Conservation (phyloP, 441 rosid genomes). For the Croton laevigatus region DNA sequence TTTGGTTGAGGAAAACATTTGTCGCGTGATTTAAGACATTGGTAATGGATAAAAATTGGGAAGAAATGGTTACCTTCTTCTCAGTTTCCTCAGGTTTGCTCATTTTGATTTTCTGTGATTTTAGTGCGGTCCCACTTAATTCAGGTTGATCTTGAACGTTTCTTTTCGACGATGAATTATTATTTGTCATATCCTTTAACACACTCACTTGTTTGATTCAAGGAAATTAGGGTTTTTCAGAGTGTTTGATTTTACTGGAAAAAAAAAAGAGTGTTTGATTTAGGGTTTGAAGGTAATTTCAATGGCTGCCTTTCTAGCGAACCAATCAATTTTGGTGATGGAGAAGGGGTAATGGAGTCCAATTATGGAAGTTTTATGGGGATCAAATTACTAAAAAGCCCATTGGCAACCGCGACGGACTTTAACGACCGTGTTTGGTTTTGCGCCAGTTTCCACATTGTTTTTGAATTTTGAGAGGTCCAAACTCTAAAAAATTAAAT, state of each 20-base stretch:
- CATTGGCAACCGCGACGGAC: neutral
- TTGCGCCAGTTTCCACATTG: neutral
- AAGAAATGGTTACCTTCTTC: constrained; percentile 37
- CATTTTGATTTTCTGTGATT: constrained; percentile 50
- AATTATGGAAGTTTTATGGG: neutral
- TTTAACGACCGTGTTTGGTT: neutral
- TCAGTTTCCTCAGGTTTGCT: constrained; percentile 57
- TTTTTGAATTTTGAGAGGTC: no score
- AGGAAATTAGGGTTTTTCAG: constrained; percentile 24
- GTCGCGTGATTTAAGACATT: constrained; percentile 1
- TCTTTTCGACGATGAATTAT: constrained; percentile 41
- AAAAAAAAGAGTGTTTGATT: neutral
- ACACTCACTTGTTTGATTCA: constrained; percentile 1
- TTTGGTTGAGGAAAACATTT: constrained; percentile 10
- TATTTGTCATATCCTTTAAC: constrained; percentile 28
- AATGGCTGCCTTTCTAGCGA: neutral
- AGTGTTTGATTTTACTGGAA: neutral
- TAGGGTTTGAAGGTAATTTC: neutral
- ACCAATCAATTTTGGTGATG: constrained; percentile 8
- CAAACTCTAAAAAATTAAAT: no score
- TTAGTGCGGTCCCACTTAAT: constrained; percentile 34
- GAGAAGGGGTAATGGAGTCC: neutral
- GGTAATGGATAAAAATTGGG: neutral
- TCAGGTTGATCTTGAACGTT: constrained; percentile 49
- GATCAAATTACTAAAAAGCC: constrained; percentile 7